Conservation (phyloP, 73 alveolate genomes). For the Paramecium tetraurelia region DNA sequence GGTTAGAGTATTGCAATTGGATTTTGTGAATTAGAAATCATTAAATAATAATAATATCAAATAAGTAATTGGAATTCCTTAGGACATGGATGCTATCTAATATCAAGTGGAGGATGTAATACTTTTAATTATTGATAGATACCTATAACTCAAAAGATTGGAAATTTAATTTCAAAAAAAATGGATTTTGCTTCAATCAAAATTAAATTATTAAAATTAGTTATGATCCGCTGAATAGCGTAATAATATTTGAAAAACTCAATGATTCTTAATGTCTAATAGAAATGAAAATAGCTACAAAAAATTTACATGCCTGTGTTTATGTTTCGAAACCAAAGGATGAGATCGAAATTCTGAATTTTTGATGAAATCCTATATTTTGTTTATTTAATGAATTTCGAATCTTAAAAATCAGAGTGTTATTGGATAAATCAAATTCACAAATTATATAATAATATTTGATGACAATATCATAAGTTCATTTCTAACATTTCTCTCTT, state of each 20-base stretch:
- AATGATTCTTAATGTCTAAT: background rate
- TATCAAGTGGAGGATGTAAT: background rate
- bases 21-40: background rate
- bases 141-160: background rate
- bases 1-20: background rate
- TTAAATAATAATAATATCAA: background rate
- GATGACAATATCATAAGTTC: slow-evolving; percentile 40
- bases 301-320: background rate
- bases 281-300: background rate
- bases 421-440: no score
- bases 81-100: background rate
- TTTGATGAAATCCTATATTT: background rate
- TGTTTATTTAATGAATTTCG: background rate
- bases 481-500: slow-evolving; percentile 63
- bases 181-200: background rate
- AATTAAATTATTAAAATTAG: background rate
- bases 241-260: background rate
- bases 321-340: background rate
- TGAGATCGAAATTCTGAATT: background rate
- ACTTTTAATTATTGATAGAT: background rate
- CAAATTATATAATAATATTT: background rate
- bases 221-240: background rate
- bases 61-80: background rate
- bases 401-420: background rate
- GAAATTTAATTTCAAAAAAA: background rate